Base-by-base conservation (phyloP, 805 yeast species). In the Cyberlindnera mycetangii region DNA sequence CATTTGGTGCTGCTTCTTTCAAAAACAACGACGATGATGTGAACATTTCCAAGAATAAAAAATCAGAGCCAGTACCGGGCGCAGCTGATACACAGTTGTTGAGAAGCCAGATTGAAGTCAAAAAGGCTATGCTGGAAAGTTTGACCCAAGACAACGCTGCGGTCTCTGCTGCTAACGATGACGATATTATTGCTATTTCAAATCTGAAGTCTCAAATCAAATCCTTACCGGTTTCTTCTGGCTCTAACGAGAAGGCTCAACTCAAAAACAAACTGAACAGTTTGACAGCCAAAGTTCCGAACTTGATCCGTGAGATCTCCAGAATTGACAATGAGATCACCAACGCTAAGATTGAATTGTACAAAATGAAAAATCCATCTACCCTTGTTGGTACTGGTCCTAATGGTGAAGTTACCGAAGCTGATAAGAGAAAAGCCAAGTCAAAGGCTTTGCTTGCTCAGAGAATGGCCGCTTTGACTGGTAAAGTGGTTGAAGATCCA, bases 401-500 rank as follows among this genome's bases (percentile, higher is more conserved):
- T 37, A 80, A 84, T 57, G 97, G 97, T 24, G 79, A 80, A 48
- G 77, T 89, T 8, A 90, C 97, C 3, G 97, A 87, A 20, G 66
- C 79, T 12, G 97, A 90, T 60, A 76, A 85, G 48, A 77, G 85
- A 51, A 85, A 85, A 55, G 93, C 92, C 32, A 83, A 77, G 54
- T 82, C 87, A 33, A 84, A 85, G 59, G 95, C 92, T 32, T 67
- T 81, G 45, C 71, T 93, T 54, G 81, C 82, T 51, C 86, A 90
- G 40, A 77, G 96, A 54, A 89, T 92, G 95, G 95, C 96, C 22
- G 88, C 92, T 4, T 75, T 92, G 56, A 90, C 97, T 0, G 97
- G 97, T 6, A 84, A 81, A 56, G 70, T 77, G 7, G 68, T 72
- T 3, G 66, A 73, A 7, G 68, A 68, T 25, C 62, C 69, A 34